These are phyloP conservation scores for Vigna radiata DNA, from an alignment of 306 rosid species.

Conservation along the genomic window DNA sequence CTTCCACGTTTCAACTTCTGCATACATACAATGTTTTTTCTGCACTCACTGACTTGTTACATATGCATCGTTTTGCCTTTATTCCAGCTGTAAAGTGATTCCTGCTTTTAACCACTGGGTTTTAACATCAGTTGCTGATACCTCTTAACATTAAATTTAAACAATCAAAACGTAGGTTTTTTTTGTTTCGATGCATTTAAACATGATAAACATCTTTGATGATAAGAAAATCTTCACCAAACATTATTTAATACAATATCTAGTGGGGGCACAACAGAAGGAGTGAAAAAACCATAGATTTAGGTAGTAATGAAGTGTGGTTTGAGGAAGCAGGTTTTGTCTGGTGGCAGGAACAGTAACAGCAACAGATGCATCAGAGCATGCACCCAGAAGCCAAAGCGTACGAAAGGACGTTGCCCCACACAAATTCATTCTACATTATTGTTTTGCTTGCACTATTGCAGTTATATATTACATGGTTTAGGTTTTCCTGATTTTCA, in stretches of 20 bases:
- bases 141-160: neutral
- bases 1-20: conserved; percentile 49
- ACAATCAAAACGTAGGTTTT: too few species aligned
- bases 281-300: neutral
- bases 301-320: neutral
- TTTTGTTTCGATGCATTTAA: too few species aligned
- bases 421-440: neutral
- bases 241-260: too few species aligned
- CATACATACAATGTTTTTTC: too few species aligned
- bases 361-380: neutral
- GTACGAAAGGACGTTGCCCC: conserved; percentile 22
- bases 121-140: neutral
- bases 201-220: too few species aligned
- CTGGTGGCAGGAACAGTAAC: neutral
- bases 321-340: conserved; percentile 17
- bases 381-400: neutral
- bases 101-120: conserved; percentile 21
- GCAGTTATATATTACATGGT: neutral
- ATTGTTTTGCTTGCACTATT: neutral
- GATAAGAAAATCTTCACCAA: too few species aligned
- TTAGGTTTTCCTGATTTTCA: neutral
- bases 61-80: neutral
- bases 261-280: neutral
- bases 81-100: conserved; percentile 14
- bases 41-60: too few species aligned